Conservation (phyloP, 768 basidiomycete species). For the Steccherinum ochraceum region DNA sequence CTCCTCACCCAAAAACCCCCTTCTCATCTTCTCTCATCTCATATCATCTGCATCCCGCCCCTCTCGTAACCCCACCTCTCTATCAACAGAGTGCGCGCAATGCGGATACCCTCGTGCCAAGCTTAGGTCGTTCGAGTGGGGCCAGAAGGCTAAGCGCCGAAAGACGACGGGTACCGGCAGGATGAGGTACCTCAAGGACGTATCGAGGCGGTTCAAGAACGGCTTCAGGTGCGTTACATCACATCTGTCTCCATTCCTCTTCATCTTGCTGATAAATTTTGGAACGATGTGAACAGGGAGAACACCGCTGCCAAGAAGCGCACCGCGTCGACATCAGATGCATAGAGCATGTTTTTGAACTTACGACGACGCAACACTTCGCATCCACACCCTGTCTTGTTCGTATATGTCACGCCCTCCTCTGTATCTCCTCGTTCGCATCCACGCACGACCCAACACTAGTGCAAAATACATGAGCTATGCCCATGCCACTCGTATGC, state of each 20-base stretch:
- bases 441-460: conserved; percentile 4
- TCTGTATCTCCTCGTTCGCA: conserved; percentile 4
- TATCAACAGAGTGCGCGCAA: conserved; percentile 73
- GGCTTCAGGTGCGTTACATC: conserved; percentile 70
- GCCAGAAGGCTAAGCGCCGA: conserved; percentile 98
- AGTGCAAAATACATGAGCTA: conserved; percentile 13
- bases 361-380: too few relatives aligned
- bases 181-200: conserved; percentile 89
- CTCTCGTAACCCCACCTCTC: conserved; percentile 3
- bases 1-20: not conserved
- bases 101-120: conserved; percentile 97
- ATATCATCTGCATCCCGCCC: too few relatives aligned
- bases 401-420: conserved; percentile 17
- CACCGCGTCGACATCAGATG: conserved; percentile 48
- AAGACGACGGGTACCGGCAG: conserved; percentile 98
- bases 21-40: conserved; percentile 8
- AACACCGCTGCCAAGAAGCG: conserved; percentile 90
- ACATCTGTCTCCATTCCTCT: not conserved
- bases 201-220: conserved; percentile 96
- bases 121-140: conserved; percentile 96
- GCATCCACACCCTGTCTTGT: conserved; percentile 10
- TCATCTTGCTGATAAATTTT: not conserved
- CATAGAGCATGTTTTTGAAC: conserved; percentile 31
- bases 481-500: conserved; percentile 2
- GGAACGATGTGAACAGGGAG: conserved; percentile 46